Conservation (phyloP, 2,329 filamentous ascomycete species). For the Aspergillus pseudoviridinutans region DNA sequence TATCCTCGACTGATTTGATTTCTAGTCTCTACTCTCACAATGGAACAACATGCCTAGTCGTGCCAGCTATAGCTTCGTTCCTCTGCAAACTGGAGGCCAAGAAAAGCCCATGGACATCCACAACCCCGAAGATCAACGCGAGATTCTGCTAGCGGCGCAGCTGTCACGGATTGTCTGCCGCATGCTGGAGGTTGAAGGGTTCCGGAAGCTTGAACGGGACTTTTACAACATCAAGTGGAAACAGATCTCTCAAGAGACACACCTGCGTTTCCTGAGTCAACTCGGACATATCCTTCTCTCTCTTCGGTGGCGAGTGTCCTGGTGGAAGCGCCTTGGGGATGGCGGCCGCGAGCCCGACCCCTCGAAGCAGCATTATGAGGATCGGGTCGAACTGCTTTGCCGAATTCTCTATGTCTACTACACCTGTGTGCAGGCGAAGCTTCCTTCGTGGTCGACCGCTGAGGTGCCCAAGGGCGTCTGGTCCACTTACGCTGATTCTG, state of each 20-base stretch:
- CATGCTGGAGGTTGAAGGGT: conserved; percentile 45
- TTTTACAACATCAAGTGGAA: conserved; percentile 47
- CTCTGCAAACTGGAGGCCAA: conserved; percentile 22
- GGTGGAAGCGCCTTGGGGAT: conserved; percentile 43
- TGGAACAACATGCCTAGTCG: conserved; percentile 47
- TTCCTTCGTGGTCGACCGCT: conserved; percentile 36
- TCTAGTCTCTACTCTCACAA: conserved; percentile 38
- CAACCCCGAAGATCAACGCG: conserved; percentile 32
- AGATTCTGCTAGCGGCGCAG: conserved; percentile 42
- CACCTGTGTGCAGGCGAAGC: conserved; percentile 40
- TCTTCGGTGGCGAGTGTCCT: conserved; percentile 44
- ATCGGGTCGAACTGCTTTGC: conserved; percentile 40
- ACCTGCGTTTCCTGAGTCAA: conserved; percentile 38
- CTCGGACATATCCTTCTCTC: conserved; percentile 40
- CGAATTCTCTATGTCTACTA: conserved; percentile 46
- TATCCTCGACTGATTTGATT: neutral
- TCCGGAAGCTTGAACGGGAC: conserved; percentile 41
- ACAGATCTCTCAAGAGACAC: conserved; percentile 40
- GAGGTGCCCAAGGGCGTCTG: conserved; percentile 38
- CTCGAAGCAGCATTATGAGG: conserved; percentile 36
- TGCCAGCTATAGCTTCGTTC: conserved; percentile 41
- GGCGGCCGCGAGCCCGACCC: conserved; percentile 33
- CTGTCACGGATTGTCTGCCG: conserved; percentile 45
- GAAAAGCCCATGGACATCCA: conserved; percentile 40
- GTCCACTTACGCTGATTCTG: conserved; percentile 41